These are phyloP conservation scores for Emericellopsis atlantica DNA, from an alignment of 2,329 filamentous ascomycete species.

Conservation along the genomic window DNA sequence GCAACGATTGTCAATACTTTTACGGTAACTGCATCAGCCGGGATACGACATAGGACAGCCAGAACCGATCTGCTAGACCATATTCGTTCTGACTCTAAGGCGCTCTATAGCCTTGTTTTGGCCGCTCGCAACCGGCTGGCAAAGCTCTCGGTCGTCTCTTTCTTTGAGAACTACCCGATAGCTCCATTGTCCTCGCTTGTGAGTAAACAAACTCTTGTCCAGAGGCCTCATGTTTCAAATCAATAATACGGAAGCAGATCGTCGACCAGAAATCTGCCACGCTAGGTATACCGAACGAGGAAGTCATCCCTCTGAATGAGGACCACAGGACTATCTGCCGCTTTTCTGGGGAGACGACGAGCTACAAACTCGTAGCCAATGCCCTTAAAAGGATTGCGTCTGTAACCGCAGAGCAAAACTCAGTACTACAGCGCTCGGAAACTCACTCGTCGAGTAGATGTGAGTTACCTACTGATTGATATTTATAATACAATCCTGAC, in stretches of 20 bases:
- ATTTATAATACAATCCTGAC: conserved; percentile 1
- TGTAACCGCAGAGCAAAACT: too few species aligned
- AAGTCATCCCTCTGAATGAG: conserved; percentile 9
- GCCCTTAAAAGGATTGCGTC: conserved; percentile 7
- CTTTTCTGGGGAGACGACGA: conserved; percentile 2
- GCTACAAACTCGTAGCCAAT: conserved; percentile 7
- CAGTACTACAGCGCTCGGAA: too few species aligned
- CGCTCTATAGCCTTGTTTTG: conserved; percentile 7
- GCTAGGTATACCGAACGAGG: conserved; percentile 9
- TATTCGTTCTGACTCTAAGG: conserved; percentile 6
- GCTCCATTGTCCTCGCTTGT: conserved; percentile 5
- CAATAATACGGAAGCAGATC: conserved; percentile 6
- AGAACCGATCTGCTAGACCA: conserved; percentile 10
- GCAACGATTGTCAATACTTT: conserved; percentile 8
- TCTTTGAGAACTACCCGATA: conserved; percentile 8
- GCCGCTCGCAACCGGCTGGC: conserved; percentile 7
- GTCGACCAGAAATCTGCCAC: conserved; percentile 12
- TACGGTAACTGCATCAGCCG: conserved; percentile 1
- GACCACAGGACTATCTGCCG: conserved; percentile 12
- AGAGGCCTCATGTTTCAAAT: too few species aligned
- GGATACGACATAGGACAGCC: conserved; percentile 6
- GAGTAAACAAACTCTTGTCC: conserved; percentile 2
- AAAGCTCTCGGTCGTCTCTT: conserved; percentile 8
- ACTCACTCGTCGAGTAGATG: too few species aligned
- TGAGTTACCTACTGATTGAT: neutral